These are phyloP conservation scores for Penicillium atrosanguineum DNA, from an alignment of 495 filamentous ascomycete species.

Conservation along the genomic window DNA sequence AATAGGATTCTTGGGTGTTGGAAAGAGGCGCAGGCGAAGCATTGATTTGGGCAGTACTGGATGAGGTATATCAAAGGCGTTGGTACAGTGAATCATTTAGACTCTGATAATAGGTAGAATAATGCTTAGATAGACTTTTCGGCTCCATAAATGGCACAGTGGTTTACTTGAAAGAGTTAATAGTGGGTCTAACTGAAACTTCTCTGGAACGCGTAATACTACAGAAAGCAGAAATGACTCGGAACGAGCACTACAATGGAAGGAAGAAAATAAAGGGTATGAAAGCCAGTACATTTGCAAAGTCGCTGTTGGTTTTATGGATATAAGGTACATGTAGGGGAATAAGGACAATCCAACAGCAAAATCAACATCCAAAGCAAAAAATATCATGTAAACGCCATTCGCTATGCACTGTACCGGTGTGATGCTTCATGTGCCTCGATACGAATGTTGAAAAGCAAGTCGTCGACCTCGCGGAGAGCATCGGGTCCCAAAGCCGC, in stretches of 20 bases:
- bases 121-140: not conserved
- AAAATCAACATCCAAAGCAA: conserved; percentile 4
- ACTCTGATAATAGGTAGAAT: too few relatives aligned
- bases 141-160: too few relatives aligned
- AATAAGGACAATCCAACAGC: conserved; percentile 19
- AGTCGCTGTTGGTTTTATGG: conserved; percentile 13
- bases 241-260: not conserved
- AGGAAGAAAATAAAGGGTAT: not conserved
- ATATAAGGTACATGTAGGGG: conserved; percentile 25
- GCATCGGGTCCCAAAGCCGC: conserved; percentile 50
- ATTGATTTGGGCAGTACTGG: not conserved
- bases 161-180: too few relatives aligned
- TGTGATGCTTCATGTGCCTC: conserved; percentile 60
- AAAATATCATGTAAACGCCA: conserved; percentile 29
- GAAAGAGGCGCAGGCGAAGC: not conserved
- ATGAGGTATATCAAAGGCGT: not conserved
- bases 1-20: conserved; percentile 6
- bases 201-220: not conserved
- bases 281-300: not conserved
- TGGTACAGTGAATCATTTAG: not conserved
- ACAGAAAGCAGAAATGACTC: not conserved
- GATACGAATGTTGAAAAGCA: conserved; percentile 65
- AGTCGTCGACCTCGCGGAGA: conserved; percentile 60
- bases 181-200: not conserved
- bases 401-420: conserved; percentile 47